Evolutionary conservation across 352 stramenopile species (phyloP).

Genomic region (Achlya hypogyna): DNA sequence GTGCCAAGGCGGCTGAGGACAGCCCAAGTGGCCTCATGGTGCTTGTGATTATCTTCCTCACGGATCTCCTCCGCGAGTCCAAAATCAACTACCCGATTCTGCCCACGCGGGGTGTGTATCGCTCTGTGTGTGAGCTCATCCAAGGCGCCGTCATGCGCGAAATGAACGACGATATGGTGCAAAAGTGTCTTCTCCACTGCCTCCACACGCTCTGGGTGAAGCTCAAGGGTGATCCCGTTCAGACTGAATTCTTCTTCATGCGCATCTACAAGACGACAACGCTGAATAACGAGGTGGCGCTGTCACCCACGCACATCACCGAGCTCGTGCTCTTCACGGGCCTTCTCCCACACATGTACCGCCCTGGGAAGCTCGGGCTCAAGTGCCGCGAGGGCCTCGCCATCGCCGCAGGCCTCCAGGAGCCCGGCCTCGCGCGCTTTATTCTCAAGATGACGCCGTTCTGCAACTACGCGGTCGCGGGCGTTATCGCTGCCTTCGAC

Average conservation of each 20-base stretch:
- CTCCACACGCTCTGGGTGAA: constrained; percentile 84
- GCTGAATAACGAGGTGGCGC: constrained; percentile 27
- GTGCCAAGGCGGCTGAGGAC: constrained; percentile 57
- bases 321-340: constrained; percentile 79
- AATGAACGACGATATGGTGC: constrained; percentile 71
- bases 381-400: constrained; percentile 78
- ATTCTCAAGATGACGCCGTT: constrained; percentile 81
- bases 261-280: constrained; percentile 52
- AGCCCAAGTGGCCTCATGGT: constrained; percentile 78
- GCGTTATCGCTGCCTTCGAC: constrained; percentile 74
- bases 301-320: constrained; percentile 39
- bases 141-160: constrained; percentile 67
- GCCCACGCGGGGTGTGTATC: constrained; percentile 68
- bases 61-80: constrained; percentile 48
- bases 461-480: constrained; percentile 80
- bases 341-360: constrained; percentile 79
- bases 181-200: constrained; percentile 73
- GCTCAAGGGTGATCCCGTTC: constrained; percentile 64
- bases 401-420: constrained; percentile 66
- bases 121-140: constrained; percentile 72
- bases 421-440: constrained; percentile 68
- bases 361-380: constrained; percentile 60
- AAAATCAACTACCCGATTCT: constrained; percentile 77
- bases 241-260: constrained; percentile 84
- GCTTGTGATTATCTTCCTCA: constrained; percentile 75